Conservation (phyloP, 2,329 filamentous ascomycete genomes). For the Domatiomyces catenatus region DNA sequence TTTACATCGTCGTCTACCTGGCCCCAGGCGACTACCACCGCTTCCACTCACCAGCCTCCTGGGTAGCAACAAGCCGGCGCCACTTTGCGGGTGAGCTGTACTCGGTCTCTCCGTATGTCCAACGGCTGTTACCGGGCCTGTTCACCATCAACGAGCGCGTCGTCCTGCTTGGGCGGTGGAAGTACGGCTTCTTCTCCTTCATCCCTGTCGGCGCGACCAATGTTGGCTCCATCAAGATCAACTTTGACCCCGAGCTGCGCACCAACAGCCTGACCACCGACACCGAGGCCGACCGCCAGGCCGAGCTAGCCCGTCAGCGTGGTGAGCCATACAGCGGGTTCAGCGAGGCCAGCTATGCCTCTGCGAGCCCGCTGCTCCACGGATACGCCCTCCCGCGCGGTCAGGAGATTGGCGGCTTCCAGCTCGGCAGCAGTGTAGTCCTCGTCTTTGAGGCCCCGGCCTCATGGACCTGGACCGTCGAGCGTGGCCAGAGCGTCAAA, state of each 20-base stretch:
- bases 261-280: constrained; percentile 87
- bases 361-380: constrained; percentile 59
- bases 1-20: constrained; percentile 90
- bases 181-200: constrained; percentile 93
- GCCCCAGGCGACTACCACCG: constrained; percentile 96
- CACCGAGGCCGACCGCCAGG: constrained; percentile 74
- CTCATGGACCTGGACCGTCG: constrained; percentile 74
- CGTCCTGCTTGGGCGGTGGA: constrained; percentile 83
- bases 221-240: constrained; percentile 89
- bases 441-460: constrained; percentile 89
- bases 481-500: constrained; percentile 75
- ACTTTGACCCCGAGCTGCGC: constrained; percentile 87
- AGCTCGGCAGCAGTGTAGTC: constrained; percentile 86
- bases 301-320: constrained; percentile 57
- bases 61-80: constrained; percentile 88
- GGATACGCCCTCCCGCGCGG: constrained; percentile 74
- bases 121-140: constrained; percentile 77
- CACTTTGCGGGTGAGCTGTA: constrained; percentile 96
- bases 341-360: constrained; percentile 74
- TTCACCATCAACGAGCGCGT: constrained; percentile 96
- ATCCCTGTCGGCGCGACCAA: constrained; percentile 94
- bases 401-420: constrained; percentile 97
- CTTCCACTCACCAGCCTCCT: constrained; percentile 88
- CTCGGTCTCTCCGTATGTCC: constrained; percentile 86
- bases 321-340: constrained; percentile 84